Conservation (phyloP, 2,329 filamentous ascomycete species). For the Aspergillus aculeatinus region DNA sequence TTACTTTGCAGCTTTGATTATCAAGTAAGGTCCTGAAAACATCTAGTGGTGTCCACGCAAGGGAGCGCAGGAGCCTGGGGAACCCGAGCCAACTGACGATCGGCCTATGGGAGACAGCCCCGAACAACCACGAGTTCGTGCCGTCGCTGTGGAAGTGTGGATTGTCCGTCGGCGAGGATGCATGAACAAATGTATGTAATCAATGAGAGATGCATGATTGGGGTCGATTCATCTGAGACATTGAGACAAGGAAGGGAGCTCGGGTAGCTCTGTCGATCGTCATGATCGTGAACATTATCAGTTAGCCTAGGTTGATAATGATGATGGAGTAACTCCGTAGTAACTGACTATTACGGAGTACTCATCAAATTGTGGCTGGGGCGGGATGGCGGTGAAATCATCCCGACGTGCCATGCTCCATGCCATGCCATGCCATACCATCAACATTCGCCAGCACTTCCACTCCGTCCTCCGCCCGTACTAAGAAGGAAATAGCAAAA, state of each 20-base stretch:
- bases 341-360: background rate
- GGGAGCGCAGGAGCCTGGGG: background rate
- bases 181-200: background rate
- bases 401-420: background rate
- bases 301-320: no score
- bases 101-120: background rate
- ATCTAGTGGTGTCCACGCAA: background rate
- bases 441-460: background rate
- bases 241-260: background rate
- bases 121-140: background rate
- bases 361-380: background rate
- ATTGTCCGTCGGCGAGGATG: background rate
- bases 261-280: background rate
- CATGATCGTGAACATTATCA: background rate
- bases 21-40: background rate
- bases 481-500: background rate
- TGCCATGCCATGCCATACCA: background rate
- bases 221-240: background rate
- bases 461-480: background rate
- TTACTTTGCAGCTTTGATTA: background rate
- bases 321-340: no score
- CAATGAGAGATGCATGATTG: background rate
- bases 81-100: background rate
- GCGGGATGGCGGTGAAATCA: slow-evolving; percentile 1
- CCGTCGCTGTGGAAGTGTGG: background rate